These are phyloP conservation scores for Boletellus ananas DNA, from an alignment of 768 basidiomycete species.

Conservation along the genomic window DNA sequence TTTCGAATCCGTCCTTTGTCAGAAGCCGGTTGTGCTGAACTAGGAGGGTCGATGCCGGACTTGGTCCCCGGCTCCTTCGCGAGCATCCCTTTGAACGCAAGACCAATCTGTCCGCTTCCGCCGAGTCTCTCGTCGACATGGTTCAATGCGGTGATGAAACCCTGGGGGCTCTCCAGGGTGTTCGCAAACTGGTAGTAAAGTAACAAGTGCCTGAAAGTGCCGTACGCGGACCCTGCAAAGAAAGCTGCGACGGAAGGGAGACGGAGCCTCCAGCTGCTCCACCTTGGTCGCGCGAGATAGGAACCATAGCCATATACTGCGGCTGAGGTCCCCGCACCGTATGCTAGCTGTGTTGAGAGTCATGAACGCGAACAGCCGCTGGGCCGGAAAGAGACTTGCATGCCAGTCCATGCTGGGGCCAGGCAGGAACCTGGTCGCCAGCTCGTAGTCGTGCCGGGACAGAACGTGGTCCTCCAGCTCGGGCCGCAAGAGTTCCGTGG, in stretches of 20 bases:
- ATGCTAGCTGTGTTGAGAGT: conserved; percentile 14
- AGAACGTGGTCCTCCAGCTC: conserved; percentile 28
- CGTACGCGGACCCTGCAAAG: conserved; percentile 30
- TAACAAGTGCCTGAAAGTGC: conserved; percentile 28
- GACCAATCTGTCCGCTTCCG: conserved; percentile 27
- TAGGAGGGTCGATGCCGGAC: neutral
- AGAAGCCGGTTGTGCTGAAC: conserved; percentile 4
- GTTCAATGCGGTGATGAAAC: conserved; percentile 29
- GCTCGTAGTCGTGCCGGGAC: conserved; percentile 50
- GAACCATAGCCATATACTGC: conserved; percentile 26
- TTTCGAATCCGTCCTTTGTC: conserved; percentile 19
- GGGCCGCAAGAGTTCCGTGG: conserved; percentile 28
- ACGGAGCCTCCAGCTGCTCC: conserved; percentile 25
- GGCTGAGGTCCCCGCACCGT: conserved; percentile 22
- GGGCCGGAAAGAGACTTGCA: conserved; percentile 29
- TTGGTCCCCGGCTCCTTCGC: conserved; percentile 12
- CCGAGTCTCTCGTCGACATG: conserved; percentile 31
- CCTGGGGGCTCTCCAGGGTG: conserved; percentile 28
- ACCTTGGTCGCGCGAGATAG: conserved; percentile 26
- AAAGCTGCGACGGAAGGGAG: conserved; percentile 24
- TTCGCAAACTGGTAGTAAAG: conserved; percentile 30
- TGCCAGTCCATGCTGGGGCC: conserved; percentile 43
- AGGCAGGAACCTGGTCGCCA: conserved; percentile 52
- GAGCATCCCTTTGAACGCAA: conserved; percentile 24
- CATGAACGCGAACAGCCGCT: neutral